Evolutionary conservation across 1,284 basidiomycete species (phyloP), one percentile per base, ranked within the genome.

Genomic region (Tylopilus orsonianus): DNA sequence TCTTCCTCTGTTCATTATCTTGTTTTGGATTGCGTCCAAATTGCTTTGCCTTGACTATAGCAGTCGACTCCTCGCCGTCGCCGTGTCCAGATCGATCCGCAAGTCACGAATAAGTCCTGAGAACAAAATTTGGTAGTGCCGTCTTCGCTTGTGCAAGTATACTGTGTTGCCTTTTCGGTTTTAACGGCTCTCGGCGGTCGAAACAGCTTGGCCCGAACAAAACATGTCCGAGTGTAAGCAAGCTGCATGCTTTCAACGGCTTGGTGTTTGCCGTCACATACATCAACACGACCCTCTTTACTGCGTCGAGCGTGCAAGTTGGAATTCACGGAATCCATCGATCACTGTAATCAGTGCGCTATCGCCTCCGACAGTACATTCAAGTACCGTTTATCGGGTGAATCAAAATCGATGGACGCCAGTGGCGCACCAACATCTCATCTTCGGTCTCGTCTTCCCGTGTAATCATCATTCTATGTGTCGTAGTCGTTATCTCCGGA

Each of bases 391-490:
- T n/a, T n/a, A n/a, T n/a, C 43, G 43, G 48, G 42, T 14, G n/a
- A 24, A 57, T 42, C 16, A 19, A 29, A 23, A 18, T 29, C 44
- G 36, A 34, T 30, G 12, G 30, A 19, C 9, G 5, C 42, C 35
- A 14, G 52, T 42, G 30, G 51, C 23, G 19, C 12, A 38, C 34
- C 23, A 32, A 24, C 12, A 20, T 48, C 41, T 24, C 19, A 24
- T 39, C 33, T 41, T 37, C 18, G n/a, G 9, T 18, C 36, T 23
- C 5, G 20, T 40, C 33, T 41, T 37, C 23, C 48, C 23, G 18
- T 29, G 19, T 7, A 7, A 32, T 19, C 22, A 14, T 37, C 33
- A n/a, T 35, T 26, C 43, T 19, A 42, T 26, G 27, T 24, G 13
- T 23, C 9, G 13, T 24, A 10, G 14, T 9, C 20, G 13, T 45